Evolutionary conservation across 805 yeast genomes (phyloP).

Genomic region (Sungouiozyma ichnusensis): DNA sequence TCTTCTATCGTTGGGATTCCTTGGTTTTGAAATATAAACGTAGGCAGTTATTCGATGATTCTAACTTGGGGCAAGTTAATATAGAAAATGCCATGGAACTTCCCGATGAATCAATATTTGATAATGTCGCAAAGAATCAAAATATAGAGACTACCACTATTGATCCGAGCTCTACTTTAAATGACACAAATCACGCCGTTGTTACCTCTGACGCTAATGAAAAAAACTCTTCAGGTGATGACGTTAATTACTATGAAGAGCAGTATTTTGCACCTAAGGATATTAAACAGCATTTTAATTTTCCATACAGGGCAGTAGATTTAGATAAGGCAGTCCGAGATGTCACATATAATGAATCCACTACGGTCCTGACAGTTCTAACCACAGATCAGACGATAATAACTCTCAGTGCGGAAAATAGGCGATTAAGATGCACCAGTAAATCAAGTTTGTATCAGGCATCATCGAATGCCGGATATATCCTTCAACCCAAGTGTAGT

Average conservation of each 20-base stretch:
- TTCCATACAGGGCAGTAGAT: constrained; percentile 1
- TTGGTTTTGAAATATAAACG: no score
- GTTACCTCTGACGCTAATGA: no score
- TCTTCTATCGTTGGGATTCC: not conserved
- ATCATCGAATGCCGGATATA: not conserved
- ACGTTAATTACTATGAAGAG: not conserved
- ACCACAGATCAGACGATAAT: constrained; percentile 1
- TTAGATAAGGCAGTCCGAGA: constrained; percentile 9
- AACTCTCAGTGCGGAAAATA: not conserved
- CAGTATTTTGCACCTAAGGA: not conserved
- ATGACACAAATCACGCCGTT: no score
- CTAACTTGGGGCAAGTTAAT: no score
- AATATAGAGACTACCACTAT: no score
- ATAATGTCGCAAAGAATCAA: no score
- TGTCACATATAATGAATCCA: constrained; percentile 6
- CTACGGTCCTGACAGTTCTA: not conserved
- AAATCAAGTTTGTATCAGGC: not conserved
- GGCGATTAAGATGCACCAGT: not conserved
- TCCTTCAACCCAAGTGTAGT: not conserved
- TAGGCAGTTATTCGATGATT: no score
- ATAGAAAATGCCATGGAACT: no score
- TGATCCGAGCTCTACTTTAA: no score
- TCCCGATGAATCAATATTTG: no score
- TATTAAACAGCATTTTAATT: no score
- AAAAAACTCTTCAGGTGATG: not conserved